Evolutionary conservation across 306 rosid genomes (phyloP), one percentile per base, ranked within the genome.

Genomic region (Glycine latifolia): DNA sequence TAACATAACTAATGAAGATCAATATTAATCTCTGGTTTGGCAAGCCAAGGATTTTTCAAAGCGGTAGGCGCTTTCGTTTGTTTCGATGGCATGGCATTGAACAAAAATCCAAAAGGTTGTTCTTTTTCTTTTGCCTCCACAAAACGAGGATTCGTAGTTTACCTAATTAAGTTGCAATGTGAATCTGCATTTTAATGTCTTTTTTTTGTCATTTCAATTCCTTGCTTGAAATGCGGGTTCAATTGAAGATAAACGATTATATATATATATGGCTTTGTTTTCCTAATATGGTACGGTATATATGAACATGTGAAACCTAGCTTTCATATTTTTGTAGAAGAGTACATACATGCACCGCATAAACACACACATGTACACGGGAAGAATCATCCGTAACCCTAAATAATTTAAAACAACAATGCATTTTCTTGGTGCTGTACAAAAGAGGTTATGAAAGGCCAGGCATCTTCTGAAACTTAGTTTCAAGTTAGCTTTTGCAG

Each of bases 391-490:
- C 33, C 77, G 61, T 33, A 37, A 63, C 73, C 82, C 77, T 81
- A 47, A 76, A 79, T 35, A 79, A 69, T 67, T 65, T 17, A 58
- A 47, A 26, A 26, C 31, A 16, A 52, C 65, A 8, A n/a, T 33
- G 3, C 3, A 41, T 31, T 79, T 44, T 16, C 2, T 26, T 26
- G 59, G 61, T 58, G 70, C 33, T 77, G 55, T 31, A 44, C 69
- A 55, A 61, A 76, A 52, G 58, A 63, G 63, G 62, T 53, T 50
- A 73, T 15, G 78, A 41, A 83, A 81, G 80, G 62, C 7, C 67
- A 77, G 75, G 85, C 92, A 87, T 89, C 83, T 78, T 60, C 62
- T 77, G 80, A 53, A 79, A 73, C 78, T 74, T 65, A 71, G 71
- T 78, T 81, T 31, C 33, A 41, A 26, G 71, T 12, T 83, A 59